These are phyloP conservation scores for Ilex asprella DNA, from an alignment of 257 asterid genomes.

Conservation along the genomic window DNA sequence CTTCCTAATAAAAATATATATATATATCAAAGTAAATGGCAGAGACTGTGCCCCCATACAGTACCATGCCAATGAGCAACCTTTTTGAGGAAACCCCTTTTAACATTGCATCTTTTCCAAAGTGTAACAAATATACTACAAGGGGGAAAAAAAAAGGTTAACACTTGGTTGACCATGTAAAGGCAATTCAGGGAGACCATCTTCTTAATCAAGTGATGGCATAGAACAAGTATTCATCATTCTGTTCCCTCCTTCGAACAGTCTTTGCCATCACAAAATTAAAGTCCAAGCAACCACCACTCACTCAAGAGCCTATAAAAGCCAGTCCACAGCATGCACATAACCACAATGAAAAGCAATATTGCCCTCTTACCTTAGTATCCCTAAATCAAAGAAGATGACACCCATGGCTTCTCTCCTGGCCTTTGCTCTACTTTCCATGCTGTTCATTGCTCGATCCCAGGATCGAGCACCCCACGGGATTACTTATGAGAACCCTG, in stretches of 20 bases:
- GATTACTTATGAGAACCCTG: constrained; percentile 24
- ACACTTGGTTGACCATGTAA: not conserved
- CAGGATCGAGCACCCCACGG: constrained; percentile 42
- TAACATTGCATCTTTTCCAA: too few species aligned
- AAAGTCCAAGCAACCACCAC: constrained; percentile 32
- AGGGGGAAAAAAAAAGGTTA: too few species aligned
- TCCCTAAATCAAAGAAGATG: constrained; percentile 5
- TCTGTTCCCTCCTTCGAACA: constrained; percentile 19
- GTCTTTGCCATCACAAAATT: constrained; percentile 16
- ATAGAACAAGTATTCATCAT: constrained; percentile 21
- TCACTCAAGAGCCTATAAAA: constrained; percentile 15
- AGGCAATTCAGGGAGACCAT: not conserved
- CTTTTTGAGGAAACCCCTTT: too few species aligned
- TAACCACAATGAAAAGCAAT: not conserved
- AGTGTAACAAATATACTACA: too few species aligned
- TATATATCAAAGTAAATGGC: too few species aligned
- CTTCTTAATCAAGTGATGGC: constrained; percentile 1
- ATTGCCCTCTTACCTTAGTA: not conserved
- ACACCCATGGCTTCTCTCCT: constrained; percentile 23
- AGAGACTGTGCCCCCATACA: too few species aligned
- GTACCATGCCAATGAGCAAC: too few species aligned
- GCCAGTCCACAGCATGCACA: constrained; percentile 3
- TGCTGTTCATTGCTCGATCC: constrained; percentile 16
- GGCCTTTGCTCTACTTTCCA: constrained; percentile 10
- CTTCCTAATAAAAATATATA: too few species aligned